A percentile compares a stretch with the other conserved stretches of the same genome.
phyloP scores from a whole-genome alignment of 1,284 basidiomycete species.

The Phaffia rhodozyma region DNA sequence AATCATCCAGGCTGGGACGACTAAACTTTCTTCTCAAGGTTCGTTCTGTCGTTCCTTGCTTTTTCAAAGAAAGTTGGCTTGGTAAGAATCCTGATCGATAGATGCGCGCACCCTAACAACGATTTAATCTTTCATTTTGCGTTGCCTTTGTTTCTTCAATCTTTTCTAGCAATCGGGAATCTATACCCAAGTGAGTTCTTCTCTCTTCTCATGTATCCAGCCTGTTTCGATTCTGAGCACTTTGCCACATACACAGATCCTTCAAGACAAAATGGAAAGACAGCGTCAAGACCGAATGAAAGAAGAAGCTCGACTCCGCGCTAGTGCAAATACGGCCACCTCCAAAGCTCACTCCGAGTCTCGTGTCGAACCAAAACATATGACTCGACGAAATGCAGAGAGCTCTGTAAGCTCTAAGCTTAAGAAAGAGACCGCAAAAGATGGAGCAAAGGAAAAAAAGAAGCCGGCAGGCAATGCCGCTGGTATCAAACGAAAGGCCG shows the following conservation, averaged over 20 bases:
- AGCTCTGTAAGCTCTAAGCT: not conserved
- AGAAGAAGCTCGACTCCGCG: constrained; percentile 29
- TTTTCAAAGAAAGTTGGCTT: too few species aligned
- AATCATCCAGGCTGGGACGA: not conserved
- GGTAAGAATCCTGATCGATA: too few species aligned
- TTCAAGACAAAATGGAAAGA: constrained; percentile 36
- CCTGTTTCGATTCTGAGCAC: not conserved
- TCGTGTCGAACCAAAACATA: not conserved
- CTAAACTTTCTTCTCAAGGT: constrained; percentile 7
- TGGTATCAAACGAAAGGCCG: constrained; percentile 23
- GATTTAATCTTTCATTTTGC: too few species aligned
- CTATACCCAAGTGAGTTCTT: constrained; percentile 32
- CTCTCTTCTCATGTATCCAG: not conserved
- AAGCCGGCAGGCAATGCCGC: constrained; percentile 14
- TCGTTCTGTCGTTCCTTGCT: too few species aligned
- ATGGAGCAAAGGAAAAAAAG: constrained; percentile 23
- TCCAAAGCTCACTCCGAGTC: not conserved
- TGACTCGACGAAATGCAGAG: not conserved
- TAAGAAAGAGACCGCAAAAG: constrained; percentile 15
- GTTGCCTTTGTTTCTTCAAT: constrained; percentile 23
- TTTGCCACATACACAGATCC: not conserved
- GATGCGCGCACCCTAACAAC: too few species aligned
- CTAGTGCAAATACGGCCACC: not conserved
- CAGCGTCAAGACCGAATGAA: constrained; percentile 33
- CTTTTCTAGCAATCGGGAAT: constrained; percentile 35